Evolutionary conservation across 371 early-diverging fungal genomes (phyloP).

Genomic region (Rhizopus stolonifer): DNA sequence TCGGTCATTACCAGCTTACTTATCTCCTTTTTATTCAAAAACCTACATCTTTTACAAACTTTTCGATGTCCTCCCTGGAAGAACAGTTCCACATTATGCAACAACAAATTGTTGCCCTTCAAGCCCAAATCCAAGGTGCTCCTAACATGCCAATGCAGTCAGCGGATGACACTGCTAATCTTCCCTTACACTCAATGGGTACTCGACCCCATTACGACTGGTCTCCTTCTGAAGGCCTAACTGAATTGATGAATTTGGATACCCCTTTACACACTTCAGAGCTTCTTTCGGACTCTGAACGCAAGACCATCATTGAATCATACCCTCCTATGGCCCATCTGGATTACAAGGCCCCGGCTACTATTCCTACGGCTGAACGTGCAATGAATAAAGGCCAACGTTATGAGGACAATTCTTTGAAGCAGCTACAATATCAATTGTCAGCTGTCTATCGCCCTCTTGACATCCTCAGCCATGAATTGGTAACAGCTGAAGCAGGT

Average conservation of each 20-base stretch:
- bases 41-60: too few relatives aligned
- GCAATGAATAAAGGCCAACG: too few relatives aligned
- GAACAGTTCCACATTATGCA: slow-evolving; percentile 1
- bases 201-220: slow-evolving; percentile 16
- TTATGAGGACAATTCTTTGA: too few relatives aligned
- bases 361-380: too few relatives aligned
- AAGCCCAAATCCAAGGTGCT: neutral
- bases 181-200: neutral
- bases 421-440: too few relatives aligned
- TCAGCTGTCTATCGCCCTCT: too few relatives aligned
- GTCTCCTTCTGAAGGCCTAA: slow-evolving; percentile 2
- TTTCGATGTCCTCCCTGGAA: slow-evolving; percentile 4
- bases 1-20: slow-evolving; percentile 11
- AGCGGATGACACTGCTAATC: neutral
- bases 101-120: slow-evolving; percentile 4
- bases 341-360: too few relatives aligned
- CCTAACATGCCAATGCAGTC: neutral
- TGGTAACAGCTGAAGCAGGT: too few relatives aligned
- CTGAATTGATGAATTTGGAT: neutral
- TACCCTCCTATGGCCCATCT: too few relatives aligned
- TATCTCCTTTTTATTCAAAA: neutral
- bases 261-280: neutral
- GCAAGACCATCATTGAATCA: too few relatives aligned
- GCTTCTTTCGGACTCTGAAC: slow-evolving; percentile 3
- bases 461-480: too few relatives aligned